phyloP scores from a whole-genome alignment of 2,329 filamentous ascomycete genomes.

The Colletotrichum orchidophilum region DNA sequence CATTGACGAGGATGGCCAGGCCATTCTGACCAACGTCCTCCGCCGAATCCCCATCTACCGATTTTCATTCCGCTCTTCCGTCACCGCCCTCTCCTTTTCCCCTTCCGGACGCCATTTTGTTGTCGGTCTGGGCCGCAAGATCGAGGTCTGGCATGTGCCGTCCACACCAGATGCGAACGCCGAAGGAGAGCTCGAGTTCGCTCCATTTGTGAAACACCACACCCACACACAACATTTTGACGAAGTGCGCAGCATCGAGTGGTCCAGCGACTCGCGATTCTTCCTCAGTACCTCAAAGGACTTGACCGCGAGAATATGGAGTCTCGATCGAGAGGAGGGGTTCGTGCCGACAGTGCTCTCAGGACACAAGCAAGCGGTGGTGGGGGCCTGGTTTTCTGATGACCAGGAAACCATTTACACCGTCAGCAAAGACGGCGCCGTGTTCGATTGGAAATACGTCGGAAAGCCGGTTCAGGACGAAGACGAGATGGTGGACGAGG shows the following conservation, averaged over 20 bases:
- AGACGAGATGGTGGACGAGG: slow-evolving; percentile 67
- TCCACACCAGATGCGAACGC: slow-evolving; percentile 83
- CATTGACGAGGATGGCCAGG: slow-evolving; percentile 92
- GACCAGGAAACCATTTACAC: slow-evolving; percentile 97
- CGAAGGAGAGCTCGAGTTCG: slow-evolving; percentile 89
- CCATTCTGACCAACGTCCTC: slow-evolving; percentile 90
- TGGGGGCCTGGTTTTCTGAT: slow-evolving; percentile 96
- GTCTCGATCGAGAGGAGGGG: slow-evolving; percentile 83
- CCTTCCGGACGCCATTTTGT: slow-evolving; percentile 92
- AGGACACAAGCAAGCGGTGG: slow-evolving; percentile 88
- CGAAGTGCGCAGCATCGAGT: slow-evolving; percentile 84
- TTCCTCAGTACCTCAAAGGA: slow-evolving; percentile 94
- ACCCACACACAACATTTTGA: slow-evolving; percentile 92
- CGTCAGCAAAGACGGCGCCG: slow-evolving; percentile 94
- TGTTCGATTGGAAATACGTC: slow-evolving; percentile 93
- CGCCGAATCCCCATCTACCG: slow-evolving; percentile 90
- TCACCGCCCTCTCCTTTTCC: slow-evolving; percentile 88
- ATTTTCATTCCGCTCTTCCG: slow-evolving; percentile 89
- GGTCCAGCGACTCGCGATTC: slow-evolving; percentile 96
- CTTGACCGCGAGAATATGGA: slow-evolving; percentile 94
- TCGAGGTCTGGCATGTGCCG: slow-evolving; percentile 97
- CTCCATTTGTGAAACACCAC: slow-evolving; percentile 90
- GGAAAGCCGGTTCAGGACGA: slow-evolving; percentile 65
- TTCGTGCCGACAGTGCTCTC: slow-evolving; percentile 91
- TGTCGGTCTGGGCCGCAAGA: slow-evolving; percentile 84